Evolutionary conservation across 352 stramenopile species (phyloP), one percentile per base, ranked within the genome.

Genomic region (Globisporangium heterothallicum): DNA sequence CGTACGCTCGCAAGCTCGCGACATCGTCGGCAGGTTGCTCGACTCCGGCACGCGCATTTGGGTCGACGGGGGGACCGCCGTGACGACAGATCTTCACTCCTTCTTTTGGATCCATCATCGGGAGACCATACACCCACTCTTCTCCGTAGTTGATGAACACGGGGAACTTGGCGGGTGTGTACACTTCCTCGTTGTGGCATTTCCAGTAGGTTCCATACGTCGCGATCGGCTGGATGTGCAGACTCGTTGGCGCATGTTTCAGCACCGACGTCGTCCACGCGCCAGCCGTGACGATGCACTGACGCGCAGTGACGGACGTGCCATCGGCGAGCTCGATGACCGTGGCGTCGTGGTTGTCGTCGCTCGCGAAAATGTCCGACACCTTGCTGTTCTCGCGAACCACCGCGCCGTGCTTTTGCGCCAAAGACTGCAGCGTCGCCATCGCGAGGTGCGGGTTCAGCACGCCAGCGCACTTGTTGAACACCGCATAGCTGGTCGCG

Each of bases 11-110:
- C n/a, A 90, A 40, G 12, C 61, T 35, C 19, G 44, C 32, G 0
- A 65, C 10, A 18, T 75, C 56, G 1, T 49, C 47, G 0, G 43
- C 42, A 25, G 72, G 63, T 16, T 86, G 70, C 9, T 30, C 38
- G 7, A 79, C 64, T 0, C 69, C 58, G 10, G 73, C 62, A 35
- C 72, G 71, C 4, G 47, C 53, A 24, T 82, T 63, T 7, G 74
- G 66, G 44, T 89, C 66, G 6, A 86, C 61, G 2, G 56, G 40
- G 1, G 70, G 67, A 22, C 65, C 72, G 26, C 78, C 57, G 46
- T 95, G 85, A 18, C 72, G 58, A 18, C 76, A 88, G 61, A 92
- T 76, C 56, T 95, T 95, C 22, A 91, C 69, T 19, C 78, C 84
- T 46, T 79, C 60, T 2, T 55, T 26, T 7, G 50, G 32, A 26